Evolutionary conservation across 192 early-diverging fungal genomes (phyloP), one percentile per base, ranked within the genome.

Genomic region (Pilaira anomala): DNA sequence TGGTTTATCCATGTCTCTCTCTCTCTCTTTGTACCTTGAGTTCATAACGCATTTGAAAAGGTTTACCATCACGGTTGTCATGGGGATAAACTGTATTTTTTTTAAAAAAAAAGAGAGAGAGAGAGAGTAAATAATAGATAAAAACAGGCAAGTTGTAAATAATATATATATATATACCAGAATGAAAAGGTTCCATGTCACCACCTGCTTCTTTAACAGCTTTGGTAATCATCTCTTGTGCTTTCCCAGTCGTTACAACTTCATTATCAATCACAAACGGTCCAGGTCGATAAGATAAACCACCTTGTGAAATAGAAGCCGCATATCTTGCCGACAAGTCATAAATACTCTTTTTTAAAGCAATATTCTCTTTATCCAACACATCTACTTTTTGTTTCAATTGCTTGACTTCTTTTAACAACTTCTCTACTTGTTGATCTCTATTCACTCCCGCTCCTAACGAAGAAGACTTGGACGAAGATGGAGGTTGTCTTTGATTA

Each of bases 321-420:
- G 87, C 85, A 72, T 88, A 94, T 19, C 82, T 72, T 19, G 80
- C 80, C 1, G 89, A 90, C 36, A 94, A 78, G 29, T 94, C 91
- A 62, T 85, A 93, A 28, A 94, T 81, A 8, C 84, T 87, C 67
- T 93, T 93, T 56, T 94, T 94, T 19, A 94, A 76, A 9, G 83
- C 80, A 33, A 76, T 80, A 68, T 93, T 94, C 68, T 94, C 92
- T 61, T 88, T 83, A 60, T 87, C 84, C 16, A 86, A 63, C 3
- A 76, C 46, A 53, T 87, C 90, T 7, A 91, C 83, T 63, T 86
- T 87, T 66, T 85, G 85, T 69, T 91, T 91, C 21, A 94, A 78
- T 18, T 78, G 65, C 48, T 85, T 85, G n/a, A 80, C 73, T 61
- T 91, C 91, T 51, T 84, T 86, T 3, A 82, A 41, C 13, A 83